Conservation (phyloP, 2,329 filamentous ascomycete species). For the Fusarium chaquense region DNA sequence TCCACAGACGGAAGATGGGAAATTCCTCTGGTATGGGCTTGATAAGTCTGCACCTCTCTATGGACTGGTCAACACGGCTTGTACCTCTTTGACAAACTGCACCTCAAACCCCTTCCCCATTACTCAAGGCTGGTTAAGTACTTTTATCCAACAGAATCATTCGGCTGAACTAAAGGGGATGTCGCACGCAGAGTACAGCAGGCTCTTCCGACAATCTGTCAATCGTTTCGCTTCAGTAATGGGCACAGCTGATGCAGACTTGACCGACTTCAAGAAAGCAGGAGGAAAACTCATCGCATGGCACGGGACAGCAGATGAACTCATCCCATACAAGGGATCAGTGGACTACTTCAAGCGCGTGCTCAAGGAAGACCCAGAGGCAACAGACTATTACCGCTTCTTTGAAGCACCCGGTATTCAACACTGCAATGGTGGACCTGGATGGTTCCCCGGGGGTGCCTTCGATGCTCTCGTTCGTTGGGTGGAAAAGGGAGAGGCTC, state of each 20-base stretch:
- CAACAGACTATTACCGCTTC: conserved; percentile 28
- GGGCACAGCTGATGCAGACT: conserved; percentile 29
- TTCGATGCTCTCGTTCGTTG: conserved; percentile 28
- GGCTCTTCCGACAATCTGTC: conserved; percentile 22
- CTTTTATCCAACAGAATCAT: conserved; percentile 10
- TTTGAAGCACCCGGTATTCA: conserved; percentile 32
- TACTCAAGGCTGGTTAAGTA: conserved; percentile 8
- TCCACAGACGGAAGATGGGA: conserved; percentile 8
- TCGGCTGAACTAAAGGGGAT: neutral
- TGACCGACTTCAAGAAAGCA: conserved; percentile 24
- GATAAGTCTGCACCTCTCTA: neutral
- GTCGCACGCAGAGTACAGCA: neutral
- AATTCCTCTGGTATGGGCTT: conserved; percentile 34
- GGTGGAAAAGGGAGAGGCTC: conserved; percentile 27
- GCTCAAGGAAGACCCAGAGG: neutral
- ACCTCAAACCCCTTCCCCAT: conserved; percentile 17
- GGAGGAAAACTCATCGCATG: conserved; percentile 37
- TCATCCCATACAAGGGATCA: conserved; percentile 25
- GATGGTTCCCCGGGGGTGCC: conserved; percentile 16
- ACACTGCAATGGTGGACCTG: conserved; percentile 18
- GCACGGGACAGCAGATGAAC: conserved; percentile 37
- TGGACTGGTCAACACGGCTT: conserved; percentile 21
- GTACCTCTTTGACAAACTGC: conserved; percentile 1
- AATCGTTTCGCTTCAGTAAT: conserved; percentile 32
- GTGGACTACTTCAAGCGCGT: conserved; percentile 31